Base-by-base conservation (phyloP, 306 rosid genomes). In the Abrus precatorius region DNA sequence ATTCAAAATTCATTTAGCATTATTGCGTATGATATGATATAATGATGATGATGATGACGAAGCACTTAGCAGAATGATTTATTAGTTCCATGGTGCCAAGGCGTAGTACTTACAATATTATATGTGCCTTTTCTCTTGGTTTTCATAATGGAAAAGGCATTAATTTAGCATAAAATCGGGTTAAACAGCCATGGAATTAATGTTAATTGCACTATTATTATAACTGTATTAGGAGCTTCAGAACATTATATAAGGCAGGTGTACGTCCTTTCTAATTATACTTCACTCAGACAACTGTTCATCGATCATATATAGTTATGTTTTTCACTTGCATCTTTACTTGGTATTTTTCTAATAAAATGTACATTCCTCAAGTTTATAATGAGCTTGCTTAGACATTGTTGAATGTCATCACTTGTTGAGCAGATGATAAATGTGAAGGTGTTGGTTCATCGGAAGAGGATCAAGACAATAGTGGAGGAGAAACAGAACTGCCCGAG, bases 381-480 rank as follows among this genome's bases (percentile, higher is more conserved):
- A n/a, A 74, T 36, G 20, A 8, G 9, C 40, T 50, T 14, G 9
- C 32, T 32, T 30, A 28, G 9, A 56, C 61, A 61, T 50, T 54
- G 43, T 9, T 80, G 41, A 50, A n/a, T 73, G 33, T 5, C 8
- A 34, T 62, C 28, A 0, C 9, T 47, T 76, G 74, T 76, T 59
- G 69, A 38, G 27, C 50, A 79, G 98, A 95, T 52, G 97, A 92
- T 5, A 95, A 92, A 80, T 77, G 92, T 44, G 97, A 93, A 57
- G 97, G 92, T 0, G 84, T 64, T 28, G 98, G 91, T 33, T 93
- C 99, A 38, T 95, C 97, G 7, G 97, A 93, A 71, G 99, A 95
- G 65, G 99, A 95, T 34, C 91, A 90, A 59, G 95, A 95, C 28
- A 92, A 88, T 8, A 93, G 98, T 52, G 96, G 91, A 0, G 99